Evolutionary conservation across 2,329 filamentous ascomycete genomes (phyloP), one percentile per base, ranked within the genome.

Genomic region (Ascosphaera apis): DNA sequence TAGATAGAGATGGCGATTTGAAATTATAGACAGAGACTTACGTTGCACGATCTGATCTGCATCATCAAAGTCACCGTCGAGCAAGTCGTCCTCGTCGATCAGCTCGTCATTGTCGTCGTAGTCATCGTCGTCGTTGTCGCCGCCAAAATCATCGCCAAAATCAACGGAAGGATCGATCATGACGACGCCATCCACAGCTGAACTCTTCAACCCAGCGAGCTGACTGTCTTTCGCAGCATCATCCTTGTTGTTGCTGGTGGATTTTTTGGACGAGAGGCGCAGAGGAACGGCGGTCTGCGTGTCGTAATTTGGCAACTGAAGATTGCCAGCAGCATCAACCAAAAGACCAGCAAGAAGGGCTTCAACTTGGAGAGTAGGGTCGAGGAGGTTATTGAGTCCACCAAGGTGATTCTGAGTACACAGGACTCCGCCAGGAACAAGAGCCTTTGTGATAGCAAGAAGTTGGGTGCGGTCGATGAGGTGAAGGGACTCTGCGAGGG

Each of bases 61-160:
- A 45, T 88, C 63, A 50, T 98, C 86, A 41, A n/a, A n/a, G n/a
- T 82, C 80, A 48, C 84, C 83, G 2, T 76, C 81, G 46, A 98
- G 62, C 21, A 98, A 63, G 7, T 72, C 74, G 48, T 93, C 77
- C 54, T 95, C 88, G 50, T 95, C 83, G 45, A 98, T 88, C 37
- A 91, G 58, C 37, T 91, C 84, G 43, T 91, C 82, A 46, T 83
- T 77, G 33, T 67, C 67, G 37, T 67, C 61, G 31, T 63, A 65
- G 41, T 68, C 67, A 36, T 64, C 65, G 37, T 46, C 32, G 32
- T 43, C 23, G 53, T 60, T 39, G 59, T 67, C 49, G 49, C 60
- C 40, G 58, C 62, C 63, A 38, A 75, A 62, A 43, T 80, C 72
- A 44, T 76, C 69, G 43, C 63, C 65, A 41, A 74, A 67, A 47